Base-by-base conservation (phyloP, 2,329 filamentous ascomycete genomes). In the Botryotinia calthae region DNA sequence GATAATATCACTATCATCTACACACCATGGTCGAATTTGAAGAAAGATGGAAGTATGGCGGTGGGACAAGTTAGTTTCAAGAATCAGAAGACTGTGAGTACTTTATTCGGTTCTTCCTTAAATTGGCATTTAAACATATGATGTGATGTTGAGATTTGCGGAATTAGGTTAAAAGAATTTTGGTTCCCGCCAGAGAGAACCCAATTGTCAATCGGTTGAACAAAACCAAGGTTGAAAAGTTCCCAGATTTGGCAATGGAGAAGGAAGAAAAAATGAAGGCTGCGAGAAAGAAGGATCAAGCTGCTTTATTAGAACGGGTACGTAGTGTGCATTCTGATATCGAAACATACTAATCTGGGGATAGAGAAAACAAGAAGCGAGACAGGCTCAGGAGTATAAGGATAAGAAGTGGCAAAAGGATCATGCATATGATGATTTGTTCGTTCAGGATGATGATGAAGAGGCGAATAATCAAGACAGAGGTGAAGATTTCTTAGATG, bases 1-100 rank as follows among this genome's bases (percentile, higher is more conserved):
- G 95, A 98, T 82, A 98, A 98, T 83, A 86, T 99, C 79, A 97
- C 94, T 25, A 83, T 99, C 80, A 97, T 99, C 80, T 99, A 99
- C 84, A 99, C 96, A 7, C 96, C 96, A 10, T 98, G 96, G 94
- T 92, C 93, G 62, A 99, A 99, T 82, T 87, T 99, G 48, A 92
- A 93, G 81, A 99, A 99, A 81, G 94, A 97, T 80, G 95, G 95
- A 44, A 93, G 91, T 82, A 99, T 99, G 96, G 95, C 93, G 28
- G 91, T 91, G 4, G 96, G 96, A 34, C 96, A 99, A 81, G 96
- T 99, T 70, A 91, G 93, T 76, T 99, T 98, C 85, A 95, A 97
- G 81, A 93, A 98, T 82, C 88, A 87, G 58, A 94, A 93, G 79
- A 91, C 91, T 83, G 87, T 87, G 61, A 42, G 71, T 64, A n/a